These are phyloP conservation scores for Trichoderma sp. DNA, from an alignment of 2,329 filamentous ascomycete genomes.

Conservation along the genomic window DNA sequence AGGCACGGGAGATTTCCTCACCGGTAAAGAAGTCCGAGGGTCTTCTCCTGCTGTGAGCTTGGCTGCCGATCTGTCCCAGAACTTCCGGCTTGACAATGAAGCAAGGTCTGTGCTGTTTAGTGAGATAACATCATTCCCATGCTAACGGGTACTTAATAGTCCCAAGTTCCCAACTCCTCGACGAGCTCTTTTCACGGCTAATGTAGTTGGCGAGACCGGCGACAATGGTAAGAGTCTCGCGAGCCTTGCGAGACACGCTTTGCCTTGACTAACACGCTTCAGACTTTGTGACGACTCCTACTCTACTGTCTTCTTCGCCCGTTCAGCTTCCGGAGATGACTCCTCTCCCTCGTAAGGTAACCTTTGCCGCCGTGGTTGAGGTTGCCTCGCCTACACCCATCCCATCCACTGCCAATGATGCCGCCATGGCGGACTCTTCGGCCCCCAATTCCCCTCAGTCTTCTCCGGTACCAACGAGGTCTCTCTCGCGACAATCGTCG, in stretches of 20 bases:
- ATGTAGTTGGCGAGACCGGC: slow-evolving; percentile 44
- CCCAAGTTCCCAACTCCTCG: slow-evolving; percentile 49
- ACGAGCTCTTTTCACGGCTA: slow-evolving; percentile 47
- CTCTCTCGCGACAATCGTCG: slow-evolving; percentile 49
- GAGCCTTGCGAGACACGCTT: slow-evolving; percentile 30
- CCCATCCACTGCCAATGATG: slow-evolving; percentile 50
- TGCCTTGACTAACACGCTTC: slow-evolving; percentile 18
- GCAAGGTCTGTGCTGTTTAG: slow-evolving; percentile 66
- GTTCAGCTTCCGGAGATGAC: slow-evolving; percentile 73
- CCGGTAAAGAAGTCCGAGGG: slow-evolving; percentile 73
- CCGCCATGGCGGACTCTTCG: slow-evolving; percentile 62
- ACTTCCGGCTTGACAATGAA: slow-evolving; percentile 87
- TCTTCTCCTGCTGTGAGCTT: slow-evolving; percentile 91
- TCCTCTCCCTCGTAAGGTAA: slow-evolving; percentile 83
- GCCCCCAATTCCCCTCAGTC: slow-evolving; percentile 52
- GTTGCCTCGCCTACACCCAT: slow-evolving; percentile 74
- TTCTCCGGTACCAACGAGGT: slow-evolving; percentile 54
- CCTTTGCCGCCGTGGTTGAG: slow-evolving; percentile 67
- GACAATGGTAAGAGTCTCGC: slow-evolving; percentile 39
- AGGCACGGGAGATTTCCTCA: slow-evolving; percentile 76
- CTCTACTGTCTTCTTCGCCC: slow-evolving; percentile 81
- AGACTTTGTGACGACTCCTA: slow-evolving; percentile 83
- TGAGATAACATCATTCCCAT: slow-evolving; percentile 5
- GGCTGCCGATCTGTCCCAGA: slow-evolving; percentile 92
- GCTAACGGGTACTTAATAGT: slow-evolving; percentile 34